These are phyloP conservation scores for Mucor mucedo DNA, from an alignment of 371 early-diverging fungal genomes.

Conservation along the genomic window DNA sequence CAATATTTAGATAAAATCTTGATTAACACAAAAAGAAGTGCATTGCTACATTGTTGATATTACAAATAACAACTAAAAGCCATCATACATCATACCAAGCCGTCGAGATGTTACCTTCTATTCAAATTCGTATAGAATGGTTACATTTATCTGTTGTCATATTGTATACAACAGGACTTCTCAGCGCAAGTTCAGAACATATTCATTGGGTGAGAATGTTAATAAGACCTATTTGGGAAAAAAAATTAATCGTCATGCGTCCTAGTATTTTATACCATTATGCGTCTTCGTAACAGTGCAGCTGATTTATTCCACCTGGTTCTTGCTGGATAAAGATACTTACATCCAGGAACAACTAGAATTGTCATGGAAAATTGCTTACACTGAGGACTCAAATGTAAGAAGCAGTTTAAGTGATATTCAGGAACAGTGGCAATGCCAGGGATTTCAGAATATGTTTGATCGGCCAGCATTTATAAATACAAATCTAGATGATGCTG, in stretches of 20 bases:
- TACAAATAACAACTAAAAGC: slow-evolving; percentile 5
- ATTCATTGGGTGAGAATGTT: slow-evolving; percentile 13
- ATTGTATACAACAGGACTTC: slow-evolving; percentile 8
- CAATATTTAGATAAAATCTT: background rate
- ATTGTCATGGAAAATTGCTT: slow-evolving; percentile 13
- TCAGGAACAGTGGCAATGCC: slow-evolving; percentile 20
- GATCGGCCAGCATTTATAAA: slow-evolving; percentile 7
- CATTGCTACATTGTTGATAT: background rate
- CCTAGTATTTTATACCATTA: slow-evolving; percentile 15
- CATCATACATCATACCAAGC: background rate
- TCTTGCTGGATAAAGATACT: slow-evolving; percentile 2
- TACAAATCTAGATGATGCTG: background rate
- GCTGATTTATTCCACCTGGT: slow-evolving; percentile 11
- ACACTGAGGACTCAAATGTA: background rate
- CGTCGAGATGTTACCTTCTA: slow-evolving; percentile 7
- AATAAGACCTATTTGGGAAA: slow-evolving; percentile 3
- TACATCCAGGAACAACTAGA: slow-evolving; percentile 15
- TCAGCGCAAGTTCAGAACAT: background rate
- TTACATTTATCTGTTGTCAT: slow-evolving; percentile 3
- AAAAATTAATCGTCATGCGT: background rate
- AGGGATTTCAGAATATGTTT: slow-evolving; percentile 2
- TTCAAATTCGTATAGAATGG: slow-evolving; percentile 9
- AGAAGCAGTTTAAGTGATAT: background rate
- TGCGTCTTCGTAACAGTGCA: slow-evolving; percentile 9
- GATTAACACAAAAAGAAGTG: slow-evolving; percentile 4